Evolutionary conservation across 805 yeast genomes (phyloP), one percentile per base, ranked within the genome.

Genomic region (Sugiyamaella qingdaonensis): DNA sequence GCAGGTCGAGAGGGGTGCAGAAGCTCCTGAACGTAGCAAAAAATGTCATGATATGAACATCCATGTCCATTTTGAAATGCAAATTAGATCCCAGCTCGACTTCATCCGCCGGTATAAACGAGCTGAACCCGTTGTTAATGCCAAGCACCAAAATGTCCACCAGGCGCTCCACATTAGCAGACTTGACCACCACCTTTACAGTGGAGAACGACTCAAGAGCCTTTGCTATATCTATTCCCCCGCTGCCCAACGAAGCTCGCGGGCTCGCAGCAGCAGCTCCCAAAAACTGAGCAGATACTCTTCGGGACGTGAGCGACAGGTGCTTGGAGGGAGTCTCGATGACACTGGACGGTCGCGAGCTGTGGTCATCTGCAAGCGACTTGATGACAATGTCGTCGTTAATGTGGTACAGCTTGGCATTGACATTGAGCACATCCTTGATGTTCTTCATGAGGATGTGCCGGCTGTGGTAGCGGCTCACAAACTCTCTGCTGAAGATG

Each of bases 61-160:
- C 83, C 66, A 80, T 80, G 63, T 86, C 85, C 80, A 85, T 81
- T 47, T 77, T 75, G 54, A 84, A 68, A 48, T 73, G 57, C 4
- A 51, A 46, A 16, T 46, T 51, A 1, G 47, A 42, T 3, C 32
- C 39, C 19, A 31, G 31, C 31, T 49, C 53, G 19, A 59, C n/a
- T 18, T 65, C 68, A 4, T 51, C 61, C 4, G 45, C 16, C n/a
- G 51, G 34, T 8, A 62, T 57, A 39, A 64, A 65, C 2, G 70
- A 61, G 1, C 73, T 73, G 64, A 81, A 89, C 52, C 79, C 81
- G 60, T 78, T 79, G 60, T 78, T 79, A 37, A 79, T 84, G 18
- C 86, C 92, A 65, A 79, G 75, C 4, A 92, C 89, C 49, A 92
- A 69, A 19, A 91, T 76, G 67, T 92, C 97, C 51, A 90, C 76